phyloP scores from a whole-genome alignment of 768 basidiomycete species.

The Scleroderma bovista region DNA sequence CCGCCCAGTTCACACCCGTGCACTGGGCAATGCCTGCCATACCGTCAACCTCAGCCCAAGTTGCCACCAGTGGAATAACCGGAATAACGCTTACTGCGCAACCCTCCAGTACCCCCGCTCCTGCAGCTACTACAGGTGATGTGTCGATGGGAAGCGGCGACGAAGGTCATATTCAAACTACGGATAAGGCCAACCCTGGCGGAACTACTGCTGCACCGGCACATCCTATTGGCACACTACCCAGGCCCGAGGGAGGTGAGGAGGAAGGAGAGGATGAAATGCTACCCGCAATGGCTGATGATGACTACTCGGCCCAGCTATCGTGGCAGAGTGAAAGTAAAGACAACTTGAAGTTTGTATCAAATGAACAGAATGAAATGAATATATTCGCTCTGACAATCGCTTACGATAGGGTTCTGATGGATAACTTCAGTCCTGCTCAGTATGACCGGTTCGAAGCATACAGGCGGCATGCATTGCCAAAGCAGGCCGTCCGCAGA shows the following conservation, averaged over 20 bases:
- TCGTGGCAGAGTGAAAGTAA: constrained; percentile 86
- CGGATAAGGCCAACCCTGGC: neutral
- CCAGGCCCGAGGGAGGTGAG: constrained; percentile 37
- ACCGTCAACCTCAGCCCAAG: neutral
- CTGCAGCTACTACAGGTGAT: constrained; percentile 2
- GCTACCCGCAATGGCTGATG: constrained; percentile 81
- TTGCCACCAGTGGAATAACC: neutral
- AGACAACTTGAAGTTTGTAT: constrained; percentile 71
- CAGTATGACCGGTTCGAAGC: constrained; percentile 91
- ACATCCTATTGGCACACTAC: neutral
- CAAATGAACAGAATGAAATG: neutral
- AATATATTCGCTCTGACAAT: constrained; percentile 7
- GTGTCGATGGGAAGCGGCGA: constrained; percentile 7
- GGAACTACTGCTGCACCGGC: neutral
- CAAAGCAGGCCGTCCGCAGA: constrained; percentile 79
- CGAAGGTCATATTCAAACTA: neutral
- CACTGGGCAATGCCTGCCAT: constrained; percentile 27
- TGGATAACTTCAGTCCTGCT: constrained; percentile 79
- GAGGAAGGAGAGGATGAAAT: constrained; percentile 76
- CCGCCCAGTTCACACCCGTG: constrained; percentile 27
- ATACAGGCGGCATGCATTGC: constrained; percentile 76
- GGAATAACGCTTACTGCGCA: neutral
- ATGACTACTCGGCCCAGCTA: constrained; percentile 79
- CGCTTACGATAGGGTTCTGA: constrained; percentile 57
- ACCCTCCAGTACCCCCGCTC: neutral